Evolutionary conservation across 352 stramenopile species (phyloP).

Genomic region (Thalassiosira mediterranea): DNA sequence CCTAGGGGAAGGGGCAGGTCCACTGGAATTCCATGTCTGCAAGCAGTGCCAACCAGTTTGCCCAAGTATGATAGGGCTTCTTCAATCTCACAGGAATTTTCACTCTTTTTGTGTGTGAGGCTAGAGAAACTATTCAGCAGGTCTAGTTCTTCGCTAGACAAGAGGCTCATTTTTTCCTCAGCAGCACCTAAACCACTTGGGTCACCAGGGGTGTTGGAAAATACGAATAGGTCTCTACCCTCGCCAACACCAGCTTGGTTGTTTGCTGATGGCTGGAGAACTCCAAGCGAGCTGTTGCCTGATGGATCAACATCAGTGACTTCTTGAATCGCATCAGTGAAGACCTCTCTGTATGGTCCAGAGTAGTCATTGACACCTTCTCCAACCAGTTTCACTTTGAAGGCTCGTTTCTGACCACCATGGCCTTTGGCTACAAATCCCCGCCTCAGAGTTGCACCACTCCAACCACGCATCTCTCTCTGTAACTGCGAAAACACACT

Average conservation of each 20-base stretch:
- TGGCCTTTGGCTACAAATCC: slow-evolving; percentile 97
- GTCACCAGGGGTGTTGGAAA: slow-evolving; percentile 49
- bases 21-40: slow-evolving; percentile 91
- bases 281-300: slow-evolving; percentile 62
- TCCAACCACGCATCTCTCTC: slow-evolving; percentile 94
- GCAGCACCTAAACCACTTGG: slow-evolving; percentile 13
- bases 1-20: slow-evolving; percentile 79
- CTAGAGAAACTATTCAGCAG: slow-evolving; percentile 81
- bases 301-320: slow-evolving; percentile 83
- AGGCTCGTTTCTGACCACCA: slow-evolving; percentile 95
- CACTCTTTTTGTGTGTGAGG: slow-evolving; percentile 81
- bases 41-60: slow-evolving; percentile 94
- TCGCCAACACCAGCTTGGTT: slow-evolving; percentile 76
- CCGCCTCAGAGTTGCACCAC: slow-evolving; percentile 89
- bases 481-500: slow-evolving; percentile 98
- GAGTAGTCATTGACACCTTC: slow-evolving; percentile 99
- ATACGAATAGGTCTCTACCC: slow-evolving; percentile 79
- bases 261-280: slow-evolving; percentile 78
- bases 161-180: slow-evolving; percentile 43
- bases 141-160: slow-evolving; percentile 72
- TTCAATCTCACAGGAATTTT: slow-evolving; percentile 88
- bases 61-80: slow-evolving; percentile 94
- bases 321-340: slow-evolving; percentile 96
- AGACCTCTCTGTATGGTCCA: slow-evolving; percentile 96
- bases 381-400: slow-evolving; percentile 99